These are phyloP conservation scores for Wickerhamiella spandovensis DNA, from an alignment of 805 yeast genomes.

Conservation along the genomic window DNA sequence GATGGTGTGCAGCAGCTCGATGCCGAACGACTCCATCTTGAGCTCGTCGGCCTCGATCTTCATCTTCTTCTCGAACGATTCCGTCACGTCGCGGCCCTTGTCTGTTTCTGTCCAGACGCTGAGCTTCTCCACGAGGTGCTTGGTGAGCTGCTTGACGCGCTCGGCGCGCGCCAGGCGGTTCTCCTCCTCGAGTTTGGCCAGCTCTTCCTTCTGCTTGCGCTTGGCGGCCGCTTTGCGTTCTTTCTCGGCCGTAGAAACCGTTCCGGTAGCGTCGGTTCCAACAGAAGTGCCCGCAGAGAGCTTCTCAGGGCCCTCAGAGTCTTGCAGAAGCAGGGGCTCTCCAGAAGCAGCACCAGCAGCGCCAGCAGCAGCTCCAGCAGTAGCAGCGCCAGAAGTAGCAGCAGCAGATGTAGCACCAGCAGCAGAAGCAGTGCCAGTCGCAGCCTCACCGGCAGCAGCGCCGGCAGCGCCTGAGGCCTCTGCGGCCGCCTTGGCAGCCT, in stretches of 20 bases:
- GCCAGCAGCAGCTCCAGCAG: not conserved
- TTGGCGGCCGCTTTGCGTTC: constrained; percentile 16
- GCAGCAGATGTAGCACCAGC: not conserved
- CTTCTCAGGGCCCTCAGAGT: too few species aligned
- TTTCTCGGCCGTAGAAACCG: too few species aligned
- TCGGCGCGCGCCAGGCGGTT: constrained; percentile 20
- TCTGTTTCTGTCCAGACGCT: constrained; percentile 54
- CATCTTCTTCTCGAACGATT: constrained; percentile 50
- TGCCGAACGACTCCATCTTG: constrained; percentile 90
- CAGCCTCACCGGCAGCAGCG: not conserved
- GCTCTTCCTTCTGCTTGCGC: constrained; percentile 20
- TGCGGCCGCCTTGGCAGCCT: constrained; percentile 5
- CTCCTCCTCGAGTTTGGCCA: constrained; percentile 33
- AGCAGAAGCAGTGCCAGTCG: not conserved
- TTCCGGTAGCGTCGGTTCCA: too few species aligned
- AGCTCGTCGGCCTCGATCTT: constrained; percentile 77
- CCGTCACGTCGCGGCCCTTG: constrained; percentile 46
- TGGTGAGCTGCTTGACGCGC: constrained; percentile 50
- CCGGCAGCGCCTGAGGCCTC: not conserved
- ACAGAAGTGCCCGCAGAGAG: not conserved
- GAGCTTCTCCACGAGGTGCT: constrained; percentile 57
- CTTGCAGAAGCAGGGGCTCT: too few species aligned
- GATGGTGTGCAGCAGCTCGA: constrained; percentile 66
- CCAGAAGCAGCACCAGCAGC: not conserved
- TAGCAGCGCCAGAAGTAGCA: too few species aligned